A percentile compares a stretch with the other conserved stretches of the same genome.
Evolutionary conservation across 2,329 filamentous ascomycete genomes (phyloP).

Genomic region (Coniella lustricola): DNA sequence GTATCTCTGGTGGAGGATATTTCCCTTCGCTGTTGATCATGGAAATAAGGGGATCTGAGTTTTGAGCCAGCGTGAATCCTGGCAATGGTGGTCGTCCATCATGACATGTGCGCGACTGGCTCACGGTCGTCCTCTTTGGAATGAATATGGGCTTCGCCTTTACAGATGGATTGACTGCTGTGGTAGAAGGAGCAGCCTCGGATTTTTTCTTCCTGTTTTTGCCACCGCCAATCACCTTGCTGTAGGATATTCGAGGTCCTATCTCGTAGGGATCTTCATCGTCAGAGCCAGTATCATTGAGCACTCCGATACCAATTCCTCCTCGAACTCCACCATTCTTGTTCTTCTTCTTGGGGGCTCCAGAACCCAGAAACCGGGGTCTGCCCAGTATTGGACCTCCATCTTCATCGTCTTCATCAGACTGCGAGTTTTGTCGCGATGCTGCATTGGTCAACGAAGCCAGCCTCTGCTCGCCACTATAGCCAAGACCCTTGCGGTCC

Average conservation of each 20-base stretch:
- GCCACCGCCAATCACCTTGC: conserved; percentile 69
- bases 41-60: conserved; percentile 38
- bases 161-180: conserved; percentile 54
- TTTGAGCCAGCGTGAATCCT: conserved; percentile 67
- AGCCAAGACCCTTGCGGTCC: conserved; percentile 65
- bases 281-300: conserved; percentile 91
- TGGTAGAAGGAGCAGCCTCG: conserved; percentile 34
- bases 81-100: conserved; percentile 75
- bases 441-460: conserved; percentile 26
- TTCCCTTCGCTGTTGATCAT: conserved; percentile 34
- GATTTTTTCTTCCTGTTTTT: conserved; percentile 71
- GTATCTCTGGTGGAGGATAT: conserved; percentile 62
- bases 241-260: conserved; percentile 85
- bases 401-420: conserved; percentile 39
- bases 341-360: conserved; percentile 31
- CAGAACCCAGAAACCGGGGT: conserved; percentile 17
- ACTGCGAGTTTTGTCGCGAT: conserved; percentile 26
- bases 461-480: conserved; percentile 51
- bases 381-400: conserved; percentile 20
- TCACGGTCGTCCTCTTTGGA: conserved; percentile 52
- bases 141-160: conserved; percentile 67
- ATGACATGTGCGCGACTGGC: conserved; percentile 58
- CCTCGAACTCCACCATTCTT: conserved; percentile 48
- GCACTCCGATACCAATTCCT: conserved; percentile 77
- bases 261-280: conserved; percentile 93